Base-by-base conservation (phyloP, 352 stramenopile species). In the Phytophthora citrophthora region DNA sequence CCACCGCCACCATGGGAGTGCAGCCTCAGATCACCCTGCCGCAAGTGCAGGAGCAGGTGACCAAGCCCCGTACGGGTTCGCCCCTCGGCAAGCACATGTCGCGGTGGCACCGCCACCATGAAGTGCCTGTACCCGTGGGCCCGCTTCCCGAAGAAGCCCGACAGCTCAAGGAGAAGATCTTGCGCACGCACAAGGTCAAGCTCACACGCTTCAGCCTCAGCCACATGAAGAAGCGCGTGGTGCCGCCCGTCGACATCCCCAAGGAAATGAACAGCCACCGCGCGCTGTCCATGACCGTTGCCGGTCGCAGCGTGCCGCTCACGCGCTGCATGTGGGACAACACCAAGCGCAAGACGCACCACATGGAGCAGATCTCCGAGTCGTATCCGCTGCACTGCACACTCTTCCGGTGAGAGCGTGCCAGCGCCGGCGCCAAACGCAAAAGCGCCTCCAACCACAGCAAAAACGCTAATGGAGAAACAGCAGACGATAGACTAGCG, bases 301-400 rank as follows among this genome's bases (percentile, higher is more conserved):
- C 73, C 27, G 78, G 78, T 52, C 76, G 74, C 48, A 71, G 61
- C 29, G 74, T 86, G 39, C 74, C 74, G 40, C 72, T 80, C 38
- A 86, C 77, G 40, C 50, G 43, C 44, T 51, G 43, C 52, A 86
- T 86, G 77, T 82, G 75, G 74, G 53, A 49, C 31, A 79, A 76
- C 48, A 64, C 54, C 55, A 83, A 83, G 74, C 63, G 65, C 49
- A 72, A 72, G 39, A 49, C 56, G 31, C 66, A 74, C 41, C 70
- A 79, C 68, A 73, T 85, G 62, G 71, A 83, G 55, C 76, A 79
- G 68, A 79, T 86, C 56, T 63, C 74, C 53, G 76, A 86, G 59
- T 76, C 64, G 15, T 77, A 77, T 47, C 59, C 71, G 54, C 58
- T 79, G 53, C 68, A 69, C 55, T 72, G 66, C 68, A 76, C 54